Percentiles rank a stretch among this genome's conserved stretches.
Conservation (phyloP, 768 basidiomycete species). For the Crucibulum laeve region DNA sequence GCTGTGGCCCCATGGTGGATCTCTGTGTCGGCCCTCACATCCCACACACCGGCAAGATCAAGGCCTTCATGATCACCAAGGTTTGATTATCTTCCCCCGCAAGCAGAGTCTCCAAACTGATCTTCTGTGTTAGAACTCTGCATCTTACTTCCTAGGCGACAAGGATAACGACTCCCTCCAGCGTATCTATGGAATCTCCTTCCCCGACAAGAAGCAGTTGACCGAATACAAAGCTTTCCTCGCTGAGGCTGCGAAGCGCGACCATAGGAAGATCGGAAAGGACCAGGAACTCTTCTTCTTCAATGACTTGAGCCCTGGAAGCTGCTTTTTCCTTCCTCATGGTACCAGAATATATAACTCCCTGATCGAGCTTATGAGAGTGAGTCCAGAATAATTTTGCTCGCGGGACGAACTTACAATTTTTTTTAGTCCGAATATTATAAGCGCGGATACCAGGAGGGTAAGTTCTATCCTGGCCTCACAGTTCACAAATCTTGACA, state of each 20-base stretch:
- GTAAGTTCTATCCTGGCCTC: slow-evolving; percentile 29
- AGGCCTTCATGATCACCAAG: slow-evolving; percentile 96
- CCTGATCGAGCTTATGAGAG: slow-evolving; percentile 85
- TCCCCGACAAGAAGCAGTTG: slow-evolving; percentile 96
- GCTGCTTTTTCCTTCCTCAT: slow-evolving; percentile 95
- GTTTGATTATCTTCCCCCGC: slow-evolving; percentile 27
- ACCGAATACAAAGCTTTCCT: slow-evolving; percentile 94
- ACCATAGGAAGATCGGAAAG: slow-evolving; percentile 95
- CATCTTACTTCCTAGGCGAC: slow-evolving; percentile 97
- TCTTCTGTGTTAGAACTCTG: slow-evolving; percentile 68
- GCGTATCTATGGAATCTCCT: slow-evolving; percentile 96
- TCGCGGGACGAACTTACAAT: slow-evolving; percentile 6
- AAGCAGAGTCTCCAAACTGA: neutral
- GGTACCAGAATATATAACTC: slow-evolving; percentile 97
- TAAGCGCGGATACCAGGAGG: slow-evolving; percentile 95
- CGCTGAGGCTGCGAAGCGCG: slow-evolving; percentile 96
- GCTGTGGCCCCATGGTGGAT: slow-evolving; percentile 98
- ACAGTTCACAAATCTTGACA: neutral
- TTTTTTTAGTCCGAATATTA: slow-evolving; percentile 74
- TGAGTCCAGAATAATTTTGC: slow-evolving; percentile 30
- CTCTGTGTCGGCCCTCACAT: slow-evolving; percentile 97
- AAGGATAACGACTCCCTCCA: slow-evolving; percentile 90
- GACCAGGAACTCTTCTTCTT: slow-evolving; percentile 99
- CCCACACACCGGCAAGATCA: slow-evolving; percentile 96
- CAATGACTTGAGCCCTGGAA: slow-evolving; percentile 94